Conservation (phyloP, 2,329 filamentous ascomycete genomes). For the Gaeumannomyces sp. region DNA sequence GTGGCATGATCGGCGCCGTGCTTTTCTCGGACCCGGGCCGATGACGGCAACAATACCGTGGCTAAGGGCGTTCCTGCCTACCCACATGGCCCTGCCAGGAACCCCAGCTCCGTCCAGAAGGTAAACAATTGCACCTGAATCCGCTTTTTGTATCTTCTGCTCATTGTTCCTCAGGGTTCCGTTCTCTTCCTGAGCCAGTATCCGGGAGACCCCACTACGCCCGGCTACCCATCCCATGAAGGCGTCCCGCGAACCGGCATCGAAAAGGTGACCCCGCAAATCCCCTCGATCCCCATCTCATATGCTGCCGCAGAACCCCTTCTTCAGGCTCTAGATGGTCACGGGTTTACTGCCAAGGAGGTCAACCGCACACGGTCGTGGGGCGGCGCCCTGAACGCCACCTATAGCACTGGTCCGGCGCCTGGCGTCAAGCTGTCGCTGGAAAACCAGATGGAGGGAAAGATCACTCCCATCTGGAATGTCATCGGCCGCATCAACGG, state of each 20-base stretch:
- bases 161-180: slow-evolving; percentile 16
- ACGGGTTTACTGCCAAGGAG: slow-evolving; percentile 61
- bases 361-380: slow-evolving; percentile 43
- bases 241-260: slow-evolving; percentile 60
- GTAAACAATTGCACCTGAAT: too few relatives aligned
- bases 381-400: slow-evolving; percentile 45
- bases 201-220: slow-evolving; percentile 68
- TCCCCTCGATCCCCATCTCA: slow-evolving; percentile 77
- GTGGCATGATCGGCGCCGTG: slow-evolving; percentile 66
- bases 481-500: slow-evolving; percentile 78
- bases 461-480: slow-evolving; percentile 67
- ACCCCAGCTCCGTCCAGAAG: slow-evolving; percentile 67
- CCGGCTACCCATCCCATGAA: slow-evolving; percentile 73
- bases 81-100: slow-evolving; percentile 66
- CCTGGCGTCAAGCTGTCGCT: slow-evolving; percentile 57
- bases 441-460: slow-evolving; percentile 63
- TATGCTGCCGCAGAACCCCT: slow-evolving; percentile 71
- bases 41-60: slow-evolving; percentile 69
- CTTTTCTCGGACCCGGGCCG: slow-evolving; percentile 70
- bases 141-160: too few relatives aligned
- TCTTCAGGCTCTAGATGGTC: slow-evolving; percentile 69
- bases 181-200: slow-evolving; percentile 64
- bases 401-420: slow-evolving; percentile 37
- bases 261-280: slow-evolving; percentile 59
- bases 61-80: slow-evolving; percentile 68